phyloP scores from a whole-genome alignment of 352 stramenopile genomes.

The Phytopythium aichiense region DNA sequence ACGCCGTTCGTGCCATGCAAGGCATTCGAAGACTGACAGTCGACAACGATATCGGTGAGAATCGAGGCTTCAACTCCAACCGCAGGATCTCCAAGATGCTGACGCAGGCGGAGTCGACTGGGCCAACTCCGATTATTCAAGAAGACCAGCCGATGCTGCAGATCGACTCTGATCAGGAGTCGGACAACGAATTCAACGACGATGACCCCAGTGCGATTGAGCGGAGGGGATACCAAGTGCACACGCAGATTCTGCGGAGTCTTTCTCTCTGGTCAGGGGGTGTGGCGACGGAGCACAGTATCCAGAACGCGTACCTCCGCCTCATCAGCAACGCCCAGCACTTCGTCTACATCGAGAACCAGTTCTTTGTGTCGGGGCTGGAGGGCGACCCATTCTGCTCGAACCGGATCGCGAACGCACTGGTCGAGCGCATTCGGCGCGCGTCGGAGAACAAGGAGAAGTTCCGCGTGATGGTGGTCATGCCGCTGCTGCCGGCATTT shows the following conservation, averaged over 20 bases:
- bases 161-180: background rate
- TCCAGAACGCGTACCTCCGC: slow-evolving; percentile 88
- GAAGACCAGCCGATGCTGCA: slow-evolving; percentile 5
- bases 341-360: slow-evolving; percentile 93
- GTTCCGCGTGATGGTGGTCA: slow-evolving; percentile 83
- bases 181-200: slow-evolving; percentile 2
- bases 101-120: slow-evolving; percentile 19
- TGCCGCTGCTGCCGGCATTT: slow-evolving; percentile 80
- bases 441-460: slow-evolving; percentile 74
- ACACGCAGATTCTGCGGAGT: slow-evolving; percentile 69
- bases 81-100: slow-evolving; percentile 33
- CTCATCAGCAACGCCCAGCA: slow-evolving; percentile 84
- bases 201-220: background rate
- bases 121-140: background rate
- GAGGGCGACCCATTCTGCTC: slow-evolving; percentile 76
- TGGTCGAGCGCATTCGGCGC: slow-evolving; percentile 71
- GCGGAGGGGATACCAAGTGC: slow-evolving; percentile 6
- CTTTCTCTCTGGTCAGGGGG: slow-evolving; percentile 82
- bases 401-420: slow-evolving; percentile 79
- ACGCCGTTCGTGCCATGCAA: slow-evolving; percentile 48
- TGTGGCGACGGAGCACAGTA: slow-evolving; percentile 79
- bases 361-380: slow-evolving; percentile 87
- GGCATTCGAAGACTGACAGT: slow-evolving; percentile 17
- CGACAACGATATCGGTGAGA: slow-evolving; percentile 5
- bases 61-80: slow-evolving; percentile 41